Evolutionary conservation across 2,329 filamentous ascomycete genomes (phyloP).

Genomic region (Alternaria infectoria): DNA sequence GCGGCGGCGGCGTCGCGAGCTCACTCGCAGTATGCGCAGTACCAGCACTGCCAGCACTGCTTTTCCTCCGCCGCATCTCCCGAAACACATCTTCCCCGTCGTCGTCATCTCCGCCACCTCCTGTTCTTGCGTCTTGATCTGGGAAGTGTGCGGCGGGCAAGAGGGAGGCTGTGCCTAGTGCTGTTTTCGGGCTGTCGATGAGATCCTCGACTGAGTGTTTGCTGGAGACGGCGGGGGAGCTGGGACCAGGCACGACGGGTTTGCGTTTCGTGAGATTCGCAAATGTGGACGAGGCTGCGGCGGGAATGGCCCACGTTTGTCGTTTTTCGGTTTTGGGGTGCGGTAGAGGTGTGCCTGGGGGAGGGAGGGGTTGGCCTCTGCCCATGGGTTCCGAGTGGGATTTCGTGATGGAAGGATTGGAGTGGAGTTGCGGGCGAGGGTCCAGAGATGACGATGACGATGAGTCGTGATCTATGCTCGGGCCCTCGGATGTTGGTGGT

Average conservation of each 20-base stretch:
- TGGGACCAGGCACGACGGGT: constrained; percentile 49
- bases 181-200: neutral
- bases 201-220: constrained; percentile 17
- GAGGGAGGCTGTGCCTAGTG: constrained; percentile 7
- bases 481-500: constrained; percentile 17
- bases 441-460: neutral
- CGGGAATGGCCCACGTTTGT: constrained; percentile 56
- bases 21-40: constrained; percentile 7
- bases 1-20: constrained; percentile 42
- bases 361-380: constrained; percentile 79
- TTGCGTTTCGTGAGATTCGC: constrained; percentile 67
- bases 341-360: constrained; percentile 79
- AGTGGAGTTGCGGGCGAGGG: constrained; percentile 7
- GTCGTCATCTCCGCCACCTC: neutral
- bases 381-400: constrained; percentile 74
- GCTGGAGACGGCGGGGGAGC: constrained; percentile 1
- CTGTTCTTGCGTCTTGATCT: constrained; percentile 1
- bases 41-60: neutral
- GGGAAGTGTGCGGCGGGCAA: constrained; percentile 7
- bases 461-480: constrained; percentile 10
- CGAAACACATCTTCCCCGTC: constrained; percentile 16
- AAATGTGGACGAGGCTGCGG: constrained; percentile 47
- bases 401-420: constrained; percentile 13
- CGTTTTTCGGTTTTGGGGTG: constrained; percentile 65
- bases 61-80: constrained; percentile 14